Percentiles rank a stretch among this genome's conserved stretches.
phyloP scores from a whole-genome alignment of 768 basidiomycete genomes.

The Chalciporus sphaerocephalus region DNA sequence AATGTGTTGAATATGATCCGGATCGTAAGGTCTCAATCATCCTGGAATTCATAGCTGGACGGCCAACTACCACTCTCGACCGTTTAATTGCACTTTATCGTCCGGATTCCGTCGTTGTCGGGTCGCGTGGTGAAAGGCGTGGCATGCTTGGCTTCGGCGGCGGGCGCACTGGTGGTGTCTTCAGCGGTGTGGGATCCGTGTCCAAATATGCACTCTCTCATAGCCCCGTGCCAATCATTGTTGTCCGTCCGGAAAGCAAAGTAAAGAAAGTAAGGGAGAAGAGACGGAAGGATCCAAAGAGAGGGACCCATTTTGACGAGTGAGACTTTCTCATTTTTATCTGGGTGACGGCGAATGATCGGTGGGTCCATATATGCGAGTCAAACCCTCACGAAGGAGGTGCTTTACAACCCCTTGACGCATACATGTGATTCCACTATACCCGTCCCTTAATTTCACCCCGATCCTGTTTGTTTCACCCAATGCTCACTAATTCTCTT shows the following conservation, averaged over 20 bases:
- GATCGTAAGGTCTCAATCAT: conserved; percentile 86
- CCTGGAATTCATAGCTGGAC: conserved; percentile 91
- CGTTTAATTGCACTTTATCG: conserved; percentile 89
- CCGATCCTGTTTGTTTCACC: background rate
- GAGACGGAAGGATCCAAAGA: conserved; percentile 82
- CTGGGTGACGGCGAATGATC: background rate
- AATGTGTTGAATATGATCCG: conserved; percentile 71
- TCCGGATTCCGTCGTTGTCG: conserved; percentile 90
- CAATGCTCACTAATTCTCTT: background rate
- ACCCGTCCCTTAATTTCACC: too few species aligned
- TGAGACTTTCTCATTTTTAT: conserved; percentile 22
- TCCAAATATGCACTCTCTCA: conserved; percentile 78
- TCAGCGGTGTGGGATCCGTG: conserved; percentile 48
- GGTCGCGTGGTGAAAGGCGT: conserved; percentile 70
- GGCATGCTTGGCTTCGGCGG: conserved; percentile 43
- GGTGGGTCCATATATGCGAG: background rate
- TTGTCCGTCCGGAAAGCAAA: conserved; percentile 87
- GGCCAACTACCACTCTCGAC: conserved; percentile 84
- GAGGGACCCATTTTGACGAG: conserved; percentile 79
- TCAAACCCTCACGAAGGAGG: background rate
- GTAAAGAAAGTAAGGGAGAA: conserved; percentile 83
- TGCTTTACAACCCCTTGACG: background rate
- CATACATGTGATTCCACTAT: background rate
- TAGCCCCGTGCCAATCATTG: conserved; percentile 94
- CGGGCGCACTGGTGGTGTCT: conserved; percentile 21